Evolutionary conservation across 1,139 yeast genomes (phyloP).

Genomic region (Debaryomyces psychrophilus): DNA sequence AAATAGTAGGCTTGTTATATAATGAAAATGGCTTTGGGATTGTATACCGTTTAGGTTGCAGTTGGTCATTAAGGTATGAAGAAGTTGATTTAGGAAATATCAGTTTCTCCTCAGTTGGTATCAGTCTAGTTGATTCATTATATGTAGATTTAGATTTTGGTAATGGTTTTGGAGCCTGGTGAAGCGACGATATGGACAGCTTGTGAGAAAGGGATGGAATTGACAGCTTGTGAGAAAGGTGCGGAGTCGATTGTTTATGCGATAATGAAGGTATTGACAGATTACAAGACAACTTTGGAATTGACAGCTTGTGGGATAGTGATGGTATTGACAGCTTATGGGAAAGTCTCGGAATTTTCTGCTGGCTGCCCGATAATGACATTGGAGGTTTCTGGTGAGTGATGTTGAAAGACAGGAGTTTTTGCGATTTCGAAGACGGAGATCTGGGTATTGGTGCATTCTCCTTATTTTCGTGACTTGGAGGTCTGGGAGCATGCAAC

Average conservation of each 20-base stretch:
- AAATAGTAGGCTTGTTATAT: slow-evolving; percentile 48
- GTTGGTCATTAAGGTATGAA: background rate
- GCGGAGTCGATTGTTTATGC: slow-evolving; percentile 16
- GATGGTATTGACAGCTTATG: slow-evolving; percentile 5
- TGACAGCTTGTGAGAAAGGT: slow-evolving; percentile 13
- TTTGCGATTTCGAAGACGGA: slow-evolving; percentile 16
- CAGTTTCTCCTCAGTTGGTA: slow-evolving; percentile 1
- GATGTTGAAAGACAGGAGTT: background rate
- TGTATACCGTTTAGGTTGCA: slow-evolving; percentile 17
- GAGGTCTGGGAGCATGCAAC: slow-evolving; percentile 21
- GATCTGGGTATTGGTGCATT: slow-evolving; percentile 3
- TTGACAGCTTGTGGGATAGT: slow-evolving; percentile 11
- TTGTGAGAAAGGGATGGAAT: slow-evolving; percentile 11
- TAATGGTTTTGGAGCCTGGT: background rate
- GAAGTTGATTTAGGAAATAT: slow-evolving; percentile 3
- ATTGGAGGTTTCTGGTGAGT: background rate
- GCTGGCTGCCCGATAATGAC: slow-evolving; percentile 17
- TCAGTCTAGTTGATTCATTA: slow-evolving; percentile 2
- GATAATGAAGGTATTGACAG: slow-evolving; percentile 21
- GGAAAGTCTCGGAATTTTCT: slow-evolving; percentile 15
- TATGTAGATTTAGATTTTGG: slow-evolving; percentile 5
- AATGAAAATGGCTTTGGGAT: slow-evolving; percentile 31
- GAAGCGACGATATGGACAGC: slow-evolving; percentile 4
- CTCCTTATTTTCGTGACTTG: slow-evolving; percentile 14
- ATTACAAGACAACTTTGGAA: slow-evolving; percentile 20